These are phyloP conservation scores for Hypericum perforatum DNA, from an alignment of 345 rosid species.

Conservation along the genomic window DNA sequence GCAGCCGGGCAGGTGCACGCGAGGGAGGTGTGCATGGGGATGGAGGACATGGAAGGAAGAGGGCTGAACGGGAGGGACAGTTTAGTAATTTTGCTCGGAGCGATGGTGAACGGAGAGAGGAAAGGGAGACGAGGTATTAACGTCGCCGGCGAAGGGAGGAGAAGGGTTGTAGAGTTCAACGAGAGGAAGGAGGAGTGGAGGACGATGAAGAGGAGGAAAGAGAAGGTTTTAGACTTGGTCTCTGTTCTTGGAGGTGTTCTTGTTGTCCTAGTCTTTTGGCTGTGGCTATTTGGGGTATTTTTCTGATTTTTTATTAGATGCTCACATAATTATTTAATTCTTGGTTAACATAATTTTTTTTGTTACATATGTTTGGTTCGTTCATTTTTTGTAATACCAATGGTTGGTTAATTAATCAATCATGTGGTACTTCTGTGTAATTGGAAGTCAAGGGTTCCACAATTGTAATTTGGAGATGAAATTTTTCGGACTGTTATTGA, in stretches of 20 bases:
- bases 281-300: no score
- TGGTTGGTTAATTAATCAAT: no score
- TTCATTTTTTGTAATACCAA: no score
- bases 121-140: slow-evolving; percentile 8
- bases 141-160: slow-evolving; percentile 19
- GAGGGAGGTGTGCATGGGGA: slow-evolving; percentile 55
- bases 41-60: slow-evolving; percentile 76
- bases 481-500: no score
- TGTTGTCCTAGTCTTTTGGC: no score
- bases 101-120: slow-evolving; percentile 35
- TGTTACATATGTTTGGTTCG: no score
- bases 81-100: slow-evolving; percentile 42
- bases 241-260: slow-evolving; percentile 26
- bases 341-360: no score
- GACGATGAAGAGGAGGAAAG: slow-evolving; percentile 24
- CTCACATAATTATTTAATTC: no score
- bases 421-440: no score
- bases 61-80: slow-evolving; percentile 56
- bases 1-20: slow-evolving; percentile 52
- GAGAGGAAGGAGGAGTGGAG: slow-evolving; percentile 32
- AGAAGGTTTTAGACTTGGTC: slow-evolving; percentile 17
- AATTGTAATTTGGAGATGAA: no score
- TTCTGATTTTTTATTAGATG: no score
- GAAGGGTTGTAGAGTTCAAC: slow-evolving; percentile 32
- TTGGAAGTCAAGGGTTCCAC: no score